Conservation (phyloP, 1,284 basidiomycete species). For the Ceratobasidium sp. region DNA sequence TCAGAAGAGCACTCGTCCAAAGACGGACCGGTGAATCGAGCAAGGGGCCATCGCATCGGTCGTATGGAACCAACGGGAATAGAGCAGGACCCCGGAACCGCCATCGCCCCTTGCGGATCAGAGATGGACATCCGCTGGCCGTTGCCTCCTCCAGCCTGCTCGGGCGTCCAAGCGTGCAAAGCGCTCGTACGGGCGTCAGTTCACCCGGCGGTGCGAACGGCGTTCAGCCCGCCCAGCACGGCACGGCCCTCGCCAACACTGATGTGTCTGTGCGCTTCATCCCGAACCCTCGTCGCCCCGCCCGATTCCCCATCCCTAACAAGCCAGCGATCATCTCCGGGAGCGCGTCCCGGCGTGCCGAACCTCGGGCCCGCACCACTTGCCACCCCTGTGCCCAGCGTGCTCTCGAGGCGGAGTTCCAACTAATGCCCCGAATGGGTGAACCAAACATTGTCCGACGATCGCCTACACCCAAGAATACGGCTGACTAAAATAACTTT, state of each 20-base stretch:
- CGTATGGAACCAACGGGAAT: not conserved
- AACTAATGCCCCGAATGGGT: not conserved
- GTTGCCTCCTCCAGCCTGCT: conserved; percentile 4
- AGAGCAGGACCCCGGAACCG: conserved; percentile 24
- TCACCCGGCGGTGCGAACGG: not conserved
- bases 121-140: not conserved
- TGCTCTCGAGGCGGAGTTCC: conserved; percentile 14
- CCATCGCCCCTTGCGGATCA: conserved; percentile 4
- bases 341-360: conserved; percentile 7
- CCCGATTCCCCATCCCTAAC: conserved; percentile 4
- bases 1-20: not conserved
- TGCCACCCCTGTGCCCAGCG: not conserved
- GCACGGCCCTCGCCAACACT: not conserved
- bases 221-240: not conserved
- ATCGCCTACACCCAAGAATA: conserved; percentile 3
- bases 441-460: conserved; percentile 22
- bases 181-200: not conserved
- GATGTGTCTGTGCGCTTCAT: not conserved
- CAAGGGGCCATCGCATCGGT: not conserved
- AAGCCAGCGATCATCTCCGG: not conserved
- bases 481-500: not conserved
- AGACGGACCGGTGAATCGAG: conserved; percentile 5
- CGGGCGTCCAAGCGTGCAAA: not conserved
- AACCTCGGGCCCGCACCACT: not conserved
- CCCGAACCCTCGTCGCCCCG: not conserved